Base-by-base conservation (phyloP, 192 early-diverging fungal genomes). In the Gorgonomyces haynaldii region DNA sequence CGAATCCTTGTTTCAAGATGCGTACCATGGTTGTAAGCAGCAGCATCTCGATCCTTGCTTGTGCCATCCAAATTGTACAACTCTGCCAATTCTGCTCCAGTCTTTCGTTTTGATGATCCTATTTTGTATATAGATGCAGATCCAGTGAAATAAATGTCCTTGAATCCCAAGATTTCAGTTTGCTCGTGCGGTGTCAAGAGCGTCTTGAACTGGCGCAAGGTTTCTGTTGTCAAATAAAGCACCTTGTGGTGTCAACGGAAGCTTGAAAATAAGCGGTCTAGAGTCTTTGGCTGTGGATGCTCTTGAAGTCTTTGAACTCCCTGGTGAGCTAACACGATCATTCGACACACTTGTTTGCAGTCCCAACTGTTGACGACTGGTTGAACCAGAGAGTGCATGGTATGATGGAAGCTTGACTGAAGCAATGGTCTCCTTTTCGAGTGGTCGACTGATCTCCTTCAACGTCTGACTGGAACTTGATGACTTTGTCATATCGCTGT, bases 81-180 rank as follows among this genome's bases (percentile, higher is more conserved):
- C 15, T 67, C 58, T 5, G 62, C 53, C 54, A 75, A 52, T 46
- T 88, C 77, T 32, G 77, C 58, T 30, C 76, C 67, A 1, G 79
- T 70, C 19, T 65, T 66, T 5, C 72, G 60, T 44, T 81, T 82
- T 15, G 72, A 52, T 5, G 77, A 66, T 42, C 87, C 75, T 23
- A 78, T 62, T 40, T 78, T 78, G 13, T 65, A 45, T 12, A 74
- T 58, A n/a, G 48, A 60, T 15, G 56, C 69, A 20, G 78, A 78
- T 24, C 92, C 95, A 43, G 89, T 78, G 56, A 87, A 98, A 60
- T 92, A 95, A 13, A 98, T 72, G 34, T 87, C 76, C 12, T 74
- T 72, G 39, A 70, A 94, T 13, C 79, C 79, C 10, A 81, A 52
- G 28, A 98, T 90, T 59, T 98, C 95, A 0, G 66, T 69, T 40